Percentiles rank a stretch among this genome's conserved stretches.
These are phyloP conservation scores for Guyanaporus albipodus DNA, from an alignment of 768 basidiomycete species.

Conservation along the genomic window DNA sequence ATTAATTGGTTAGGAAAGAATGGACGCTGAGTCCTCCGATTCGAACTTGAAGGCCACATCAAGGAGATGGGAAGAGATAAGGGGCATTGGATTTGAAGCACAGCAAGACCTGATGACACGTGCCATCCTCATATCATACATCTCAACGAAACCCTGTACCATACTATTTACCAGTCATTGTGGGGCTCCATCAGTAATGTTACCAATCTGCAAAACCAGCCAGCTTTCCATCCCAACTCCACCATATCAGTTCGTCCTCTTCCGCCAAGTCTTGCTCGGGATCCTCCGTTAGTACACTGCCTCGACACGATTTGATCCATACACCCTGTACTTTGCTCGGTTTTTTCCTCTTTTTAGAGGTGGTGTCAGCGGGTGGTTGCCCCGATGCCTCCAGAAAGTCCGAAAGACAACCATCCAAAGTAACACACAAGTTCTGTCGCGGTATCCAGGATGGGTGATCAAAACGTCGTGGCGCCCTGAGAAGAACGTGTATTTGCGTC, in stretches of 20 bases:
- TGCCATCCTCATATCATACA: too few species aligned
- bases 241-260: constrained; percentile 50
- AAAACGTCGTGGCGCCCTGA: constrained; percentile 47
- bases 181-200: too few species aligned
- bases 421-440: constrained; percentile 38
- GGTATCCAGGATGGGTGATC: constrained; percentile 45
- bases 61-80: too few species aligned
- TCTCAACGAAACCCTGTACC: too few species aligned
- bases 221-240: constrained; percentile 48
- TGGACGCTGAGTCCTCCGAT: too few species aligned
- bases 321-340: constrained; percentile 35
- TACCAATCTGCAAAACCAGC: constrained; percentile 47
- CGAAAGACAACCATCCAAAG: constrained; percentile 35
- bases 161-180: too few species aligned
- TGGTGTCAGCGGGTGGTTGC: constrained; percentile 12
- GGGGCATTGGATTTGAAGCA: too few species aligned
- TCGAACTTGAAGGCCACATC: too few species aligned
- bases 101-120: too few species aligned
- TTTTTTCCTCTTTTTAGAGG: constrained; percentile 28
- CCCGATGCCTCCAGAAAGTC: constrained; percentile 34
- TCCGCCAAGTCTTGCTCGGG: constrained; percentile 27
- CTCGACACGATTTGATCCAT: constrained; percentile 33
- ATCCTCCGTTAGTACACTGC: neutral
- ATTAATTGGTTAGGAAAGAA: neutral
- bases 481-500: constrained; percentile 44